Base-by-base conservation (phyloP, 495 filamentous ascomycete species). In the Talaromyces liani region DNA sequence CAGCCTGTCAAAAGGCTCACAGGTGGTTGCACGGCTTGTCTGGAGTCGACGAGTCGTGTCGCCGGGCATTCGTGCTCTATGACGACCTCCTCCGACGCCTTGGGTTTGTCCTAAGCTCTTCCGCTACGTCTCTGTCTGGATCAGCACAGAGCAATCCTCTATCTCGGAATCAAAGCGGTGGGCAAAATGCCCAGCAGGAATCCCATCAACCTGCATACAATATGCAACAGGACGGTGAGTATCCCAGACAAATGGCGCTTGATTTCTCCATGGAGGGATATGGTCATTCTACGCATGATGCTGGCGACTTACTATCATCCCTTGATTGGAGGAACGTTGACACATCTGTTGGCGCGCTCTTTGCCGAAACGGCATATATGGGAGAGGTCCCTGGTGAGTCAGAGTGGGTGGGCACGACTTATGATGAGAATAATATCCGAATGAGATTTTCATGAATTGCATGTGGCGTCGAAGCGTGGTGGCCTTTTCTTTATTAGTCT, bases 21-120 rank as follows among this genome's bases (percentile, higher is more conserved):
- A 58, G 56, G 5, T 58, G 56, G 56, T 22, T 58, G 56, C 31
- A 25, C 24, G 56, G 16, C n/a, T 33, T 58, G n/a, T 58, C 29
- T 34, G 4, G 24, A 58, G 56, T 36, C n/a, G 56, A 58, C 14
- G 27, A 58, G 14, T 58, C 56, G n/a, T 58, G 31, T 16, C 31
- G 56, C 18, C 56, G 56, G 9, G 56, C 56, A 10, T 58, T 18
- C 53, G 7, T 33, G 20, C 27, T 58, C 8, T 58, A 58, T 36
- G 56, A 36, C 14, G 31, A 25, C 29, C 56, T 58, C 24, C 10
- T 36, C 24, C 56, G 31, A 4, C 56, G 56, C n/a, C 27, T 36
- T 14, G 56, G 56, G 1, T 22, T 36, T 22, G 18, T 49, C 45
- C 6, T 49, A n/a, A 49, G 45, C 45, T 22, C 45, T 20, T 49